Base-by-base conservation (phyloP, 148 eudicot species). In the Nepenthes gracilis region DNA sequence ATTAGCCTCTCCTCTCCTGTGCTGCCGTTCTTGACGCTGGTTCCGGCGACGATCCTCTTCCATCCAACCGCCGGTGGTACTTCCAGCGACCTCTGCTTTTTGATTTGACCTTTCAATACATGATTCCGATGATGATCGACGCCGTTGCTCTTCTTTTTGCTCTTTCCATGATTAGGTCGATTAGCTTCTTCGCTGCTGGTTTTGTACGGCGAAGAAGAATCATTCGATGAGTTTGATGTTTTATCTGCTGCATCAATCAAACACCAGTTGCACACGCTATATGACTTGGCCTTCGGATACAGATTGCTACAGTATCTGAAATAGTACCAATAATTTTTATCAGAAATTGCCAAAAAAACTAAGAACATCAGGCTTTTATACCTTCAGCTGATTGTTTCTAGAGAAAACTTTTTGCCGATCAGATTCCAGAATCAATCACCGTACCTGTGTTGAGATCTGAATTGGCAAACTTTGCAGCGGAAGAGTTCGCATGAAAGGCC, bases 381-480 rank as follows among this genome's bases (percentile, higher is more conserved):
- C 53, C 13, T 11, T 49, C 15, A 11, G 48, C 48, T n/a, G 53
- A 2, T 49, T 11, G 12, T 49, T 49, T 49, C 12, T 49, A 49
- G 15, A 49, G 12, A n/a, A 49, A 49, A n/a, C 53, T 49, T n/a
- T 5, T 2, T 1, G 6, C 0, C 48, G 48, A 23, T 23, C 23
- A 5, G 48, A 45, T 45, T 45, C 11, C 6, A 36, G 49, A 15
- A 52, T 52, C 12, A 3, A 10, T 7, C 2, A 49, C 6, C 6
- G 51, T 66, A 85, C 96, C 90, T 80, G 84, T 87, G 96, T 68
- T 87, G 96, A 58, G 83, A 85, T 82, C 91, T 77, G 71, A 78
- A 78, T 60, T 74, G 78, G 65, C 96, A 87, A 57, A 75, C 62
- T 75, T 80, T 78, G 85, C 96, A 87, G 63, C 71, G 75, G 67